Percentiles rank a stretch among this genome's conserved stretches.
phyloP scores from a whole-genome alignment of 2,329 filamentous ascomycete species.

The Aspergillus terreus region DNA sequence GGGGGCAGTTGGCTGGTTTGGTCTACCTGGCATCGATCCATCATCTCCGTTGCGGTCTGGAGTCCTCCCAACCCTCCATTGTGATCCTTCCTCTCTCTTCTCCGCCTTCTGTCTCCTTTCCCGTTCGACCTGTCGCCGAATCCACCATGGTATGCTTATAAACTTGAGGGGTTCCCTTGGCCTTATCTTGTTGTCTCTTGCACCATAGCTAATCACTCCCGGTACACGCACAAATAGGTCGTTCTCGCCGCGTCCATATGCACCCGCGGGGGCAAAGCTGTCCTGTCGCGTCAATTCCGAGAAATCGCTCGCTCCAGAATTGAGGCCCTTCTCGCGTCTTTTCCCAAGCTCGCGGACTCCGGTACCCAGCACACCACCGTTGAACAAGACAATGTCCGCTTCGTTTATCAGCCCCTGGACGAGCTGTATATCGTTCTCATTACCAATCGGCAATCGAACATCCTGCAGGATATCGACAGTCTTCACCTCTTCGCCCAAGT shows the following conservation, averaged over 20 bases:
- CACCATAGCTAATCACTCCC: conserved; percentile 16
- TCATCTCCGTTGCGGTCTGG: conserved; percentile 1
- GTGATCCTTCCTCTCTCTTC: neutral
- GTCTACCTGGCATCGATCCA: conserved; percentile 14
- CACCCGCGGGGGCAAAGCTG: conserved; percentile 95
- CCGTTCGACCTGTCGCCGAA: neutral
- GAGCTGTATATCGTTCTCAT: conserved; percentile 99
- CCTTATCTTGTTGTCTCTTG: neutral
- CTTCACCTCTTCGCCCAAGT: conserved; percentile 97
- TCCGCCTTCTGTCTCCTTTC: neutral
- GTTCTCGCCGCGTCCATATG: conserved; percentile 98
- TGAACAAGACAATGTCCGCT: conserved; percentile 98
- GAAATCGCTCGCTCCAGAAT: conserved; percentile 97
- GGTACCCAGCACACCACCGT: conserved; percentile 97
- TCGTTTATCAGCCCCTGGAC: conserved; percentile 97
- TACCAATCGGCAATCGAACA: conserved; percentile 99
- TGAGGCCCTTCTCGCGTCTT: conserved; percentile 92
- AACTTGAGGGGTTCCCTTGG: neutral
- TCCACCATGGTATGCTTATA: conserved; percentile 26
- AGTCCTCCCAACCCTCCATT: neutral
- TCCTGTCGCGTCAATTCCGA: conserved; percentile 94
- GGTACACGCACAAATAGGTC: conserved; percentile 59
- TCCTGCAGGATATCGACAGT: conserved; percentile 97
- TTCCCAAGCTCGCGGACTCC: conserved; percentile 94
- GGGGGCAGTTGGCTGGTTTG: neutral